These are phyloP conservation scores for Chimonanthus praecox DNA, from an alignment of 164 flowering plant species.

Conservation along the genomic window DNA sequence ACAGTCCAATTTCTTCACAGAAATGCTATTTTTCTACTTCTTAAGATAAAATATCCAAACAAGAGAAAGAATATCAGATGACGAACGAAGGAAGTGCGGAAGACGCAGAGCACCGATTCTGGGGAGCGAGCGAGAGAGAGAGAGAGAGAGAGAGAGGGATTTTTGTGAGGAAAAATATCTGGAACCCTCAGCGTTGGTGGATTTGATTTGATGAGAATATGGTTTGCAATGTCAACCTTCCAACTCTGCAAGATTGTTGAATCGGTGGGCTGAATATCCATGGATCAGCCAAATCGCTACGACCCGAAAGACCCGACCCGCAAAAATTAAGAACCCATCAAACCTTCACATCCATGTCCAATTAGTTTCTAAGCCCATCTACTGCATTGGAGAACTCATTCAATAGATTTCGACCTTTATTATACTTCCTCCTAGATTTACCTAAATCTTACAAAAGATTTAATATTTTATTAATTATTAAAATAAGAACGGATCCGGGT, in stretches of 20 bases:
- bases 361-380: not conserved
- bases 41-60: not conserved
- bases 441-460: too few species aligned
- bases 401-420: not conserved
- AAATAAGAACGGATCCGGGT: too few species aligned
- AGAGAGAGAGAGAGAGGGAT: too few species aligned
- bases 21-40: not conserved
- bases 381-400: not conserved
- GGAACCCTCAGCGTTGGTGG: not conserved
- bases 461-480: too few species aligned
- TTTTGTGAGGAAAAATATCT: not conserved
- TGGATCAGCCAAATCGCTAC: not conserved
- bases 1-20: not conserved
- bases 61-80: not conserved
- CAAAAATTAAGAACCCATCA: not conserved
- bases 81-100: not conserved
- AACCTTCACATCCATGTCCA: not conserved
- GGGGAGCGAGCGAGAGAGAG: not conserved
- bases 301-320: not conserved
- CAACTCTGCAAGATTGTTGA: not conserved
- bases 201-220: not conserved
- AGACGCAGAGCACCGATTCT: not conserved
- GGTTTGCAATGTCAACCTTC: not conserved
- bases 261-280: not conserved
- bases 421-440: not conserved